These are phyloP conservation scores for Monilinia laxa DNA, from an alignment of 2,329 filamentous ascomycete genomes.

Conservation along the genomic window DNA sequence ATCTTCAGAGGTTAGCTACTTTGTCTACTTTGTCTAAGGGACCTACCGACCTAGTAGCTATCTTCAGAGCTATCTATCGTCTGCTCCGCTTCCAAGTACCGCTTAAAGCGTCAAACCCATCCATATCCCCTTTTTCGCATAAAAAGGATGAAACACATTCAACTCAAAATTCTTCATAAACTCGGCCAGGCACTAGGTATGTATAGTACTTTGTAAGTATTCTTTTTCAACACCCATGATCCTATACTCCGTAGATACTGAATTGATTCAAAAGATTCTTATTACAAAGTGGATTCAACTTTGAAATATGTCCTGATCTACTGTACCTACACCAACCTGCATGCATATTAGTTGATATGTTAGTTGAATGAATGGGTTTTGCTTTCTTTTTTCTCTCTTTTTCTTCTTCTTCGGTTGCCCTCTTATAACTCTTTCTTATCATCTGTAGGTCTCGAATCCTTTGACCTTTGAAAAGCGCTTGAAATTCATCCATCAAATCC, in stretches of 20 bases:
- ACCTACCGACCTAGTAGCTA: too few species aligned
- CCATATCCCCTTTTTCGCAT: not conserved
- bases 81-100: not conserved
- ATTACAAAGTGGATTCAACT: not conserved
- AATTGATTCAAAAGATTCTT: not conserved
- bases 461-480: not conserved
- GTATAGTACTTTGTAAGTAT: too few species aligned
- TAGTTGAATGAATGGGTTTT: too few species aligned
- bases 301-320: not conserved
- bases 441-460: not conserved
- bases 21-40: too few species aligned
- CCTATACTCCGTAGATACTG: not conserved
- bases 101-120: not conserved
- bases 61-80: too few species aligned
- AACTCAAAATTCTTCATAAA: slow-evolving; percentile 3
- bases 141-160: slow-evolving; percentile 10
- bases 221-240: not conserved
- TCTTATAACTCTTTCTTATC: not conserved
- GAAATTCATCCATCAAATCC: not conserved
- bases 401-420: not conserved
- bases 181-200: too few species aligned
- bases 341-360: too few species aligned
- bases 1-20: not conserved
- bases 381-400: too few species aligned
- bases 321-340: not conserved